A percentile compares a stretch with the other conserved stretches of the same genome.
Conservation (phyloP, 2,329 filamentous ascomycete genomes). For the Tolypocladium pustulatum region DNA sequence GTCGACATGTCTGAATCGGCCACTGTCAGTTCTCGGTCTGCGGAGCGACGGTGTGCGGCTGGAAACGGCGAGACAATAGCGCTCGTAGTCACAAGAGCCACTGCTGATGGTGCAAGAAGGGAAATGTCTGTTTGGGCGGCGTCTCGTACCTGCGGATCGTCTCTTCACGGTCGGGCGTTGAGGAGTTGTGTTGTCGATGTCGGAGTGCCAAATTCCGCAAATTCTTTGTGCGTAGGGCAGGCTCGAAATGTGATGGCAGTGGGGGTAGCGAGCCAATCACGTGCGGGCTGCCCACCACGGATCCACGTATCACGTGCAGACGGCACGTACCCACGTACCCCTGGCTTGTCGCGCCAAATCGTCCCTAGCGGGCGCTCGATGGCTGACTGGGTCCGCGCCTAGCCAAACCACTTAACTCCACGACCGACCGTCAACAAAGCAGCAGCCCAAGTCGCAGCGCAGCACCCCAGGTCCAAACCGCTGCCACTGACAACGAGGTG, state of each 20-base stretch:
- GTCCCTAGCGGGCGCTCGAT: background rate
- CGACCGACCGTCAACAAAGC: background rate
- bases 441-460: background rate
- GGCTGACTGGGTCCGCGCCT: slow-evolving; percentile 2
- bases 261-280: slow-evolving; percentile 27
- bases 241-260: slow-evolving; percentile 21
- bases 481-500: slow-evolving; percentile 5
- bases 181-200: slow-evolving; percentile 25
- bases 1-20: slow-evolving; percentile 29
- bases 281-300: slow-evolving; percentile 2
- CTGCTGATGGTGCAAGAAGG: slow-evolving; percentile 4
- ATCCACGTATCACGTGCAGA: slow-evolving; percentile 14
- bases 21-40: slow-evolving; percentile 16
- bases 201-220: slow-evolving; percentile 27
- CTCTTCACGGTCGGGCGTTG: slow-evolving; percentile 28
- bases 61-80: background rate
- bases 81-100: background rate
- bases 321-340: slow-evolving; percentile 3
- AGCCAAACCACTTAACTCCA: background rate
- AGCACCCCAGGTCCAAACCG: slow-evolving; percentile 10
- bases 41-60: slow-evolving; percentile 3
- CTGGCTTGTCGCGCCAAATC: background rate
- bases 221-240: slow-evolving; percentile 33
- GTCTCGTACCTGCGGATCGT: slow-evolving; percentile 31
- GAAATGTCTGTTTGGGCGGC: slow-evolving; percentile 11